Conservation (phyloP, 2,329 filamentous ascomycete species). For the Lachnellula hyalina region DNA sequence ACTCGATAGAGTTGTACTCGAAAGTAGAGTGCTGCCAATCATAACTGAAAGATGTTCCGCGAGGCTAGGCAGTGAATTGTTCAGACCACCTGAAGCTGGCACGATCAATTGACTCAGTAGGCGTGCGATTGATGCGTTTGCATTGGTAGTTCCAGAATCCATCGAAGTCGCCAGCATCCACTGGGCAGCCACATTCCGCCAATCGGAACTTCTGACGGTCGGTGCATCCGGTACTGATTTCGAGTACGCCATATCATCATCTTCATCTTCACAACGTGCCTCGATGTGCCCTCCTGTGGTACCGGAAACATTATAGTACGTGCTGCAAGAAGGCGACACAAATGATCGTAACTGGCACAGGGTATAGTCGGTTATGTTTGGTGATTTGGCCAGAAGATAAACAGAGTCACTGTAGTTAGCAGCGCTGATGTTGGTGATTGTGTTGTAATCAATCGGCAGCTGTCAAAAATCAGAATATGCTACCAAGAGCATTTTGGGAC, state of each 20-base stretch:
- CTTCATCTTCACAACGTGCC: constrained; percentile 54
- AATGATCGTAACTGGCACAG: constrained; percentile 64
- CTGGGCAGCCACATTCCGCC: constrained; percentile 48
- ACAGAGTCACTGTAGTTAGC: constrained; percentile 46
- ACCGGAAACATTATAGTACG: constrained; percentile 51
- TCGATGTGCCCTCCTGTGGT: constrained; percentile 53
- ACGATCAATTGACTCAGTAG: constrained; percentile 53
- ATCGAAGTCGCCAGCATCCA: constrained; percentile 54
- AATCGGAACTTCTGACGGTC: constrained; percentile 40
- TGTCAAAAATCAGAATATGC: constrained; percentile 19
- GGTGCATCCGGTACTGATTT: constrained; percentile 35
- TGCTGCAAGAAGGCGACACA: constrained; percentile 61
- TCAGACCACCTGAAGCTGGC: constrained; percentile 36
- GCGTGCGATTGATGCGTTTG: constrained; percentile 53
- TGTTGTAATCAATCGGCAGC: constrained; percentile 60
- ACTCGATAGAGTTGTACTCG: constrained; percentile 52
- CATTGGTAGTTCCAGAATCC: constrained; percentile 48
- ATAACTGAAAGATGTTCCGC: constrained; percentile 70
- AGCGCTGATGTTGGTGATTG: constrained; percentile 51
- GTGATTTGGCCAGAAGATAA: constrained; percentile 58
- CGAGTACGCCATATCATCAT: constrained; percentile 51
- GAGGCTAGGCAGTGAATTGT: constrained; percentile 54
- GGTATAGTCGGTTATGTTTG: constrained; percentile 46
- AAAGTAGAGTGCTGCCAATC: constrained; percentile 59
- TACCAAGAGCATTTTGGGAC: constrained; percentile 33